A percentile compares a stretch with the other conserved stretches of the same genome.
Conservation (phyloP, 2,329 filamentous ascomycete species). For the Lojkania enalia region DNA sequence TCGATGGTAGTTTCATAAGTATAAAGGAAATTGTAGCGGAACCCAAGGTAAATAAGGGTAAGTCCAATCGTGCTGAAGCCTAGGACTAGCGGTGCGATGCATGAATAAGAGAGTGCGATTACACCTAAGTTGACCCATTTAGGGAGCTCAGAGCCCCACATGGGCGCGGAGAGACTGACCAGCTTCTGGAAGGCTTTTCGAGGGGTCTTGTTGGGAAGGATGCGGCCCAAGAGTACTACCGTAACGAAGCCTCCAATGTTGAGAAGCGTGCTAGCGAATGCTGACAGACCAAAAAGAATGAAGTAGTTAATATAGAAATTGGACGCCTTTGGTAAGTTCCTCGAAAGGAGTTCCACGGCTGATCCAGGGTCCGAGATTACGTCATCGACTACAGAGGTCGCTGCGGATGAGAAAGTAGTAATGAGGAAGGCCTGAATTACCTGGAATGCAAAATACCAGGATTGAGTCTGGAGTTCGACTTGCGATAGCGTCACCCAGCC, state of each 20-base stretch:
- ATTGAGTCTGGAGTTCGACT: conserved; percentile 76
- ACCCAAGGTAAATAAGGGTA: conserved; percentile 51
- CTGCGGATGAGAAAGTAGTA: conserved; percentile 78
- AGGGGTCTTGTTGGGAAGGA: conserved; percentile 51
- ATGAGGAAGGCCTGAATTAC: conserved; percentile 94
- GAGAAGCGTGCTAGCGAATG: conserved; percentile 54
- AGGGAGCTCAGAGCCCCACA: conserved; percentile 52
- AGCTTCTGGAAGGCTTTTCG: conserved; percentile 52
- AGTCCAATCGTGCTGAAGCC: conserved; percentile 52
- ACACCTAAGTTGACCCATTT: conserved; percentile 52
- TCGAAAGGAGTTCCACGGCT: conserved; percentile 67
- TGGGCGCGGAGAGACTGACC: conserved; percentile 47
- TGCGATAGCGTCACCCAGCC: conserved; percentile 48
- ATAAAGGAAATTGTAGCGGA: conserved; percentile 55
- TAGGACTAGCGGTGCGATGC: conserved; percentile 53
- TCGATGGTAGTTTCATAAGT: conserved; percentile 53
- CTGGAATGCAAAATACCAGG: conserved; percentile 89
- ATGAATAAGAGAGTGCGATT: conserved; percentile 52
- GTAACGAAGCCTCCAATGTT: conserved; percentile 83
- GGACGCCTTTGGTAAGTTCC: conserved; percentile 78
- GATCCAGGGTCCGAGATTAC: conserved; percentile 65
- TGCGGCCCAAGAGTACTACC: conserved; percentile 78
- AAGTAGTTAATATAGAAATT: conserved; percentile 98
- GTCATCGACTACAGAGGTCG: conserved; percentile 59
- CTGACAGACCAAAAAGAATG: conserved; percentile 72